phyloP scores from a whole-genome alignment of 2,329 filamentous ascomycete species.

The Ophiostoma sp. region DNA sequence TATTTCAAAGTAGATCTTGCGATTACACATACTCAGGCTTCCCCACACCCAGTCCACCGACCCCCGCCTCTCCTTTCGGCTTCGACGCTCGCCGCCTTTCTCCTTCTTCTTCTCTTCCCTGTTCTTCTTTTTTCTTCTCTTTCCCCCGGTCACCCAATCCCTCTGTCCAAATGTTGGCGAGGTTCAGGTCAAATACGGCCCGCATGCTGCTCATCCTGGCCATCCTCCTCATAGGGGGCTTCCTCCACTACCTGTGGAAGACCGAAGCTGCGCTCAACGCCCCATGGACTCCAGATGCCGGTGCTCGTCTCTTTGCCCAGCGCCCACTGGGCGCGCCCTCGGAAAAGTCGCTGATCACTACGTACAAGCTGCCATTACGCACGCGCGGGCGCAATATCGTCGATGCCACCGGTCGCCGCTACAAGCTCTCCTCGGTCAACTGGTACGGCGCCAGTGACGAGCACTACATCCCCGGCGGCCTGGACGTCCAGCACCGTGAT shows the following conservation, averaged over 20 bases:
- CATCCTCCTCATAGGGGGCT: constrained; percentile 36
- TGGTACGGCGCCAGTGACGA: constrained; percentile 68
- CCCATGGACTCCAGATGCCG: constrained; percentile 48
- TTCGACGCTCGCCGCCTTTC: neutral
- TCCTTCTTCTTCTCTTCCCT: neutral
- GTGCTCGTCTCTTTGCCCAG: constrained; percentile 43
- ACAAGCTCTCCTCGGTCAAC: constrained; percentile 61
- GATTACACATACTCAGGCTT: neutral
- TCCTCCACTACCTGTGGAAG: constrained; percentile 42
- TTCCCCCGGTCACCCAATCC: neutral
- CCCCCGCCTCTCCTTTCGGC: neutral
- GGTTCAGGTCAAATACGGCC: constrained; percentile 25
- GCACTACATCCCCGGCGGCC: constrained; percentile 57
- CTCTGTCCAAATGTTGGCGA: constrained; percentile 17
- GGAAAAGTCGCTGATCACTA: constrained; percentile 39
- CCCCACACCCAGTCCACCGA: neutral
- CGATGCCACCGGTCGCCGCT: constrained; percentile 50
- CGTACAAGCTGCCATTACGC: constrained; percentile 52
- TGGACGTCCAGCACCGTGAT: constrained; percentile 57
- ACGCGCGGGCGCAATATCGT: constrained; percentile 57
- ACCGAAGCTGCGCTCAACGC: constrained; percentile 40
- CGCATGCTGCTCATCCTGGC: constrained; percentile 38
- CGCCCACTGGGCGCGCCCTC: constrained; percentile 43
- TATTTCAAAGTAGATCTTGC: neutral
- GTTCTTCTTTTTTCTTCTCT: neutral